Evolutionary conservation across 371 early-diverging fungal genomes (phyloP), one percentile per base, ranked within the genome.

Genomic region (Lichtheimia corymbifera): DNA sequence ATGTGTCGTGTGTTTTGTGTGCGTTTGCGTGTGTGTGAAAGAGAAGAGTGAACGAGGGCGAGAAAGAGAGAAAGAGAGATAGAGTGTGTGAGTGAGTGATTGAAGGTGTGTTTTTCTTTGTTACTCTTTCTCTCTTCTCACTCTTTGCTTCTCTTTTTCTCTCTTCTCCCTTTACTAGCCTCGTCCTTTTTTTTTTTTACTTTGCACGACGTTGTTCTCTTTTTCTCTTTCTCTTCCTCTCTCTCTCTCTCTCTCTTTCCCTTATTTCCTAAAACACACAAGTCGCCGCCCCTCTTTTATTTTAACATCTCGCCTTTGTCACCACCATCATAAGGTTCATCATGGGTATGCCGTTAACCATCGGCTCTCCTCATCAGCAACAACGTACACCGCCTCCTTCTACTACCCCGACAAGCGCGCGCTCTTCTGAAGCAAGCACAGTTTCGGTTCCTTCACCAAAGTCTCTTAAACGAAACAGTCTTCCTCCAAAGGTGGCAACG

Each of bases 121-220:
- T 35, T 35, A 35, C 35, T 28, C 7, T 28, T 4, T 2, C 28
- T 28, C 4, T 28, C 28, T 22, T 11, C 17, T 13, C 28, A 18
- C n/a, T 51, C 18, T 50, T 50, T 15, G 7, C 20, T n/a, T 2
- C 49, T 50, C 30, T 52, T 18, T 50, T 59, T 22, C 30, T 30
- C 5, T 54, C 30, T 40, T 55, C 22, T 42, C 18, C 35, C 35
- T 35, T 35, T 57, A 57, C 24, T 35, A 11, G 17, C 53, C 53
- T 60, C 17, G 50, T 59, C 14, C 50, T 60, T 60, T 60, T 59
- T 52, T 59, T 50, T 59, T 59, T 44, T 59, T 40, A 40, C 18
- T 7, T 43, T 25, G 40, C 5, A 27, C 27, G 15, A 27, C 44
- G 9, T 44, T 42, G 20, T 45, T 30, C 35, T 25, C 22, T 42